Evolutionary conservation across 208 protist species (phyloP).

Genomic region (Trypanosoma vivax): DNA sequence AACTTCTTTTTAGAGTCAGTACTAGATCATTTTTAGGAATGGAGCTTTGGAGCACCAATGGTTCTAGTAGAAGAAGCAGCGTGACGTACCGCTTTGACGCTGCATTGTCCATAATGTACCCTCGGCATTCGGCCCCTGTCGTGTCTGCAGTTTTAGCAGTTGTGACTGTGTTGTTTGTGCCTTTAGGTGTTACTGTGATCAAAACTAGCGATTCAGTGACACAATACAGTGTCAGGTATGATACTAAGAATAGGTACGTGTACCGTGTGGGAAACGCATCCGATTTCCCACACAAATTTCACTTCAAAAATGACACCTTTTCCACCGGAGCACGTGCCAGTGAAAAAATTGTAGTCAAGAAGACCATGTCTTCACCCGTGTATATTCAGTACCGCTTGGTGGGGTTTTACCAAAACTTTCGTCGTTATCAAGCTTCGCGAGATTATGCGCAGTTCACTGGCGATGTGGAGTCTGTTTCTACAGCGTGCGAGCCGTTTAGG

Average conservation of each 20-base stretch:
- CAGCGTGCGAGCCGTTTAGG: slow-evolving; percentile 21
- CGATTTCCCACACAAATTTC: slow-evolving; percentile 7
- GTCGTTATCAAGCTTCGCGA: slow-evolving; percentile 58
- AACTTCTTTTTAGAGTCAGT: not conserved
- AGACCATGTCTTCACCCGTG: slow-evolving; percentile 13
- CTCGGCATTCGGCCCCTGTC: slow-evolving; percentile 4
- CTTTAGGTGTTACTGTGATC: slow-evolving; percentile 16
- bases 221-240: slow-evolving; percentile 16
- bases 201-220: slow-evolving; percentile 13
- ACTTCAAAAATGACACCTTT: slow-evolving; percentile 12
- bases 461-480: not conserved
- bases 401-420: slow-evolving; percentile 95
- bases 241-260: slow-evolving; percentile 16
- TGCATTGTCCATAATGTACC: not conserved
- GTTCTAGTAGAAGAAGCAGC: not conserved
- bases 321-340: slow-evolving; percentile 12
- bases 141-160: slow-evolving; percentile 10
- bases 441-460: slow-evolving; percentile 23
- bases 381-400: slow-evolving; percentile 38
- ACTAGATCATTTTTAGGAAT: not conserved
- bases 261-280: slow-evolving; percentile 4
- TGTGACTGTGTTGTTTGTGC: slow-evolving; percentile 13
- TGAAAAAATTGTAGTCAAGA: slow-evolving; percentile 8
- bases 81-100: not conserved
- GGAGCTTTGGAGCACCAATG: not conserved